phyloP scores from a whole-genome alignment of 331 rosid genomes.

The Stylosanthes scabra region DNA sequence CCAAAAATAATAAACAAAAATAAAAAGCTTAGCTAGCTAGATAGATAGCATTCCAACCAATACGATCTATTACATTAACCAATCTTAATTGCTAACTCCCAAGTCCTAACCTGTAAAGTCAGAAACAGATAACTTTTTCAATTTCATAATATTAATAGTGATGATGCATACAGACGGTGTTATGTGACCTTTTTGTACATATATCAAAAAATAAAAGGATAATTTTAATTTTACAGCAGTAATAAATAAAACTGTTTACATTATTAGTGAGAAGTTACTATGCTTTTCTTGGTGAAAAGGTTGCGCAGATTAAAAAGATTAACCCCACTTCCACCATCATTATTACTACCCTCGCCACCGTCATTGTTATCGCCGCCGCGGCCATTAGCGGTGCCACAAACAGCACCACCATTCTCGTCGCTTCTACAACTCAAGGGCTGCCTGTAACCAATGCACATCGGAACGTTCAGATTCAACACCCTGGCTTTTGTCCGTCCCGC shows the following conservation, averaged over 20 bases:
- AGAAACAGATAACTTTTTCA: constrained; percentile 32
- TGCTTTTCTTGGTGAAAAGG: constrained; percentile 78
- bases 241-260: constrained; percentile 4
- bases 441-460: constrained; percentile 80
- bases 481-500: constrained; percentile 43
- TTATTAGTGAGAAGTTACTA: constrained; percentile 60
- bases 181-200: constrained; percentile 40
- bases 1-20: constrained; percentile 18
- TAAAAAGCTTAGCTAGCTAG: not conserved
- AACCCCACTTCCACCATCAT: constrained; percentile 50
- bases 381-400: constrained; percentile 27
- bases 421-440: constrained; percentile 73
- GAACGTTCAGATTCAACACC: constrained; percentile 89
- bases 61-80: constrained; percentile 32
- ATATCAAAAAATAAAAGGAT: constrained; percentile 8
- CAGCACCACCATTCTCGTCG: constrained; percentile 56
- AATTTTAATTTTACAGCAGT: not conserved
- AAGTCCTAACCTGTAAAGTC: constrained; percentile 38
- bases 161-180: not conserved
- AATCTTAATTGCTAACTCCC: constrained; percentile 33
- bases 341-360: constrained; percentile 26
- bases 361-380: not conserved
- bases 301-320: constrained; percentile 81
- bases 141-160: constrained; percentile 23
- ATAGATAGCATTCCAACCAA: constrained; percentile 25